Evolutionary conservation across 2,329 filamentous ascomycete species (phyloP), one percentile per base, ranked within the genome.

Genomic region (Colletotrichum limetticola): DNA sequence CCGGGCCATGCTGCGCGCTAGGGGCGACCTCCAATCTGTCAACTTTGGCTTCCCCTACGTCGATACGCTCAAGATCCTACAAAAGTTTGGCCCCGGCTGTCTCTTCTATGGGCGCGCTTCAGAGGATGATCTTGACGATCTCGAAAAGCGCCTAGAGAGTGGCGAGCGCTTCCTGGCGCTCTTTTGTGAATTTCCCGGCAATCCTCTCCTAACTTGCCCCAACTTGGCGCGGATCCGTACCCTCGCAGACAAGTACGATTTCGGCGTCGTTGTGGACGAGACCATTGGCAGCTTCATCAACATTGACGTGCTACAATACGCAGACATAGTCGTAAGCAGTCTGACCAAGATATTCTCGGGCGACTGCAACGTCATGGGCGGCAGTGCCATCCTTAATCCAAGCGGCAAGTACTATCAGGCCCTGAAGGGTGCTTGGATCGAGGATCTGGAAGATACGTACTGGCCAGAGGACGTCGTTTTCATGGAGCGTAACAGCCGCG

Each of bases 41-140:
- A 95, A 93, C 78, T 98, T 95, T 79, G 97, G 97, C n/a, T 99
- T 99, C 77, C 95, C 97, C 0, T 99, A 99, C 78, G 94, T 98
- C 65, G 97, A 99, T 82, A 98, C 97, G 0, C 88, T 98, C 67
- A 99, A 99, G 81, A 94, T 98, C 62, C 86, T 98, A 5, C 88
- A 98, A 80, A 99, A 98, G 81, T 98, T 97, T 81, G 97, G 96
- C 0, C 93, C 95, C 0, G 96, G 96, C 1, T 95, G 93, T 72
- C 81, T 93, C 2, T 98, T 98, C 80, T 98, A 97, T 82, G 96
- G 96, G 3, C 90, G 93, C 77, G 94, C 93, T 1, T 94, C 93
- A 2, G 85, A 90, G 2, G 88, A 89, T 60, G 95, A 98, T 71
- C 85, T 99, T 0, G 94, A 98, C 79, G 92, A 97, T 72, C 87